Percentiles rank a stretch among this genome's conserved stretches.
phyloP scores from a whole-genome alignment of 768 basidiomycete species.

The Russula griseocarnosa region DNA sequence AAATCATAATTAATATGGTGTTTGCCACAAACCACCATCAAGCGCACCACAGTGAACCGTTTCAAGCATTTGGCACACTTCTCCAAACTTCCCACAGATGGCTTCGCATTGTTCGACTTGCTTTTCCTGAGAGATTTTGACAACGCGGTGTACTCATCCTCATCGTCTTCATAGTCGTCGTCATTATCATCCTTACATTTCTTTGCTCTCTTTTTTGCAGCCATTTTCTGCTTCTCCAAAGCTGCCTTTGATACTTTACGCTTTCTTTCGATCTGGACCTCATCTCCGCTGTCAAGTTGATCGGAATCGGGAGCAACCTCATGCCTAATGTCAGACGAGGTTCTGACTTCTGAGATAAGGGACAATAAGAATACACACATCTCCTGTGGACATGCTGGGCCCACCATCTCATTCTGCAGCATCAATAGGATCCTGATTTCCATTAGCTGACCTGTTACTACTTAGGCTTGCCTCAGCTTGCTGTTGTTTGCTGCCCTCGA shows the following conservation, averaged over 20 bases:
- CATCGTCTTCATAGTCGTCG: conserved; percentile 47
- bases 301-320: conserved; percentile 27
- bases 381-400: conserved; percentile 16
- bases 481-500: conserved; percentile 34
- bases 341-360: background rate
- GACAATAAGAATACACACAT: background rate
- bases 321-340: background rate
- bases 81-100: conserved; percentile 73
- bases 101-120: conserved; percentile 44
- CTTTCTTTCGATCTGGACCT: conserved; percentile 27
- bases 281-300: conserved; percentile 18
- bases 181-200: conserved; percentile 44
- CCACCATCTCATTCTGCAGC: conserved; percentile 28
- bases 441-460: conserved; percentile 34
- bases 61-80: conserved; percentile 77
- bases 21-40: background rate
- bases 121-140: conserved; percentile 47
- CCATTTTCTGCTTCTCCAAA: conserved; percentile 35
- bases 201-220: conserved; percentile 28
- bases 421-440: conserved; percentile 21
- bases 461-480: conserved; percentile 48
- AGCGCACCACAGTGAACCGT: conserved; percentile 82
- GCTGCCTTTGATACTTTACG: conserved; percentile 28
- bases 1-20: background rate
- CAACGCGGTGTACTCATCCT: conserved; percentile 63